Evolutionary conservation across 1,284 basidiomycete genomes (phyloP).

Genomic region (Trametes sp.): DNA sequence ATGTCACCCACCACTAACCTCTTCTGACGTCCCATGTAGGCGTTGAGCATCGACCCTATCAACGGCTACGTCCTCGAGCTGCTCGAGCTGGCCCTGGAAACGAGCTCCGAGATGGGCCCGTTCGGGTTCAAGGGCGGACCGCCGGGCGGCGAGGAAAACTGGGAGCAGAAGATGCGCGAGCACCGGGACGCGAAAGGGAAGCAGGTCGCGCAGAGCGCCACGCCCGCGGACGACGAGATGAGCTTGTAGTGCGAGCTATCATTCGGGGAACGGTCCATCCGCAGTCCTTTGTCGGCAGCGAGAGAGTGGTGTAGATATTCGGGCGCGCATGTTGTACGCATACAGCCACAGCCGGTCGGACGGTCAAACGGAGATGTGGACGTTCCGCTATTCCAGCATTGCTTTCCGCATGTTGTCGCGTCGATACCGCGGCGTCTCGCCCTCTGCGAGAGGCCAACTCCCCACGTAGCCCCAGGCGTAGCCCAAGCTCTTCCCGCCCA

Average conservation of each 20-base stretch:
- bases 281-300: too few relatives aligned
- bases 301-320: not conserved
- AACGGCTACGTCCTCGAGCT: constrained; percentile 88
- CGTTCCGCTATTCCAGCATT: constrained; percentile 2
- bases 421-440: constrained; percentile 32
- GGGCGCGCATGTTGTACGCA: not conserved
- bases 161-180: constrained; percentile 43
- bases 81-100: constrained; percentile 83
- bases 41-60: constrained; percentile 85
- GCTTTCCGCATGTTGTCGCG: constrained; percentile 44
- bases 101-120: constrained; percentile 34
- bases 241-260: constrained; percentile 18
- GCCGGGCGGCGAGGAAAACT: constrained; percentile 39
- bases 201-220: constrained; percentile 24
- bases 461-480: constrained; percentile 46
- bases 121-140: constrained; percentile 34
- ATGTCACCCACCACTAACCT: too few relatives aligned
- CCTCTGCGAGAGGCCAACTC: constrained; percentile 39
- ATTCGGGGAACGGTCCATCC: too few relatives aligned
- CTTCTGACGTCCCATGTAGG: too few relatives aligned
- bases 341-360: too few relatives aligned
- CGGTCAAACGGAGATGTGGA: too few relatives aligned
- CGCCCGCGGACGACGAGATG: constrained; percentile 22
- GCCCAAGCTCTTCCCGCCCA: constrained; percentile 42
- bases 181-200: constrained; percentile 39